These are phyloP conservation scores for Acacia pycnantha DNA, from an alignment of 331 rosid species.

Conservation along the genomic window DNA sequence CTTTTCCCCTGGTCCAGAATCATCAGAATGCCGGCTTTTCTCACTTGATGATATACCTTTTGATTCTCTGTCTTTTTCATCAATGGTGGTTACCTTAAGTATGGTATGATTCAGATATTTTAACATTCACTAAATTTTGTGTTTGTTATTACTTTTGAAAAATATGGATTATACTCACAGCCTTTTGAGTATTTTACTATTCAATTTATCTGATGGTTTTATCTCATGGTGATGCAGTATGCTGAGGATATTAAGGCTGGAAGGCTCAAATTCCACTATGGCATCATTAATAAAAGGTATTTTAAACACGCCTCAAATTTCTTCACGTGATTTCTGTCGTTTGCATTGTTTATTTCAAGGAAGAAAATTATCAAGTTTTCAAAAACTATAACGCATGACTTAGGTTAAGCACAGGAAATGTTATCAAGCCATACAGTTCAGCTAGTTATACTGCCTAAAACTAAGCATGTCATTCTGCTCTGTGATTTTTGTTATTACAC, in stretches of 20 bases:
- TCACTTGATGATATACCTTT: slow-evolving; percentile 80
- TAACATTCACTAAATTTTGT: not conserved
- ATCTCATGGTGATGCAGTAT: slow-evolving; percentile 56
- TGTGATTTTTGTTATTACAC: slow-evolving; percentile 1
- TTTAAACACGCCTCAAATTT: slow-evolving; percentile 4
- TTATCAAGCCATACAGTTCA: slow-evolving; percentile 14
- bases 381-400: not conserved
- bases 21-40: slow-evolving; percentile 82
- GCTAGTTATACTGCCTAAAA: slow-evolving; percentile 5
- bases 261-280: slow-evolving; percentile 74
- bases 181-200: slow-evolving; percentile 2
- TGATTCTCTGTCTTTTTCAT: slow-evolving; percentile 84
- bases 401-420: not conserved
- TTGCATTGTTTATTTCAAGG: slow-evolving; percentile 7
- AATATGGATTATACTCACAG: not conserved
- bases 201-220: slow-evolving; percentile 24
- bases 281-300: slow-evolving; percentile 84
- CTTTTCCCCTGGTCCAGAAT: slow-evolving; percentile 97
- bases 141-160: not conserved
- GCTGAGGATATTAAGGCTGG: slow-evolving; percentile 79
- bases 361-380: slow-evolving; percentile 3
- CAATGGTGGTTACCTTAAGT: slow-evolving; percentile 87
- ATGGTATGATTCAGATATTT: slow-evolving; percentile 55
- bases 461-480: not conserved
- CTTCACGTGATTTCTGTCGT: not conserved